Evolutionary conservation across 768 basidiomycete species (phyloP).

Genomic region (Auriculariales sp.): DNA sequence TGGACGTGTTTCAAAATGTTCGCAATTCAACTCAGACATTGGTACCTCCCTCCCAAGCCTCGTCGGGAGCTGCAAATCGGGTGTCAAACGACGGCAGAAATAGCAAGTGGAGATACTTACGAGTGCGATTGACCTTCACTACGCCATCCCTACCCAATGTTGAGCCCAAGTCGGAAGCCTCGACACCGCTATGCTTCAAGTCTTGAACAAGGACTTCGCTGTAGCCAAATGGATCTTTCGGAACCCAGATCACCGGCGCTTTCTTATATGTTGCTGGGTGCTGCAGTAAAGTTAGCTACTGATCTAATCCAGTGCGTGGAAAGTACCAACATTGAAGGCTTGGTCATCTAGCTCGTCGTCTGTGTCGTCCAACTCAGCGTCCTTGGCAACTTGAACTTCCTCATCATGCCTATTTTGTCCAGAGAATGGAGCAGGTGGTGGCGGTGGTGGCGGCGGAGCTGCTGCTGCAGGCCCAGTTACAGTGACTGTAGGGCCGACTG

Average conservation of each 20-base stretch:
- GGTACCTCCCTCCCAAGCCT: neutral
- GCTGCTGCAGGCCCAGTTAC: neutral
- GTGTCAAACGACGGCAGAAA: neutral
- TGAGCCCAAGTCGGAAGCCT: slow-evolving; percentile 18
- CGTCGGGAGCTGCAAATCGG: neutral
- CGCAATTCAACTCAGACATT: too few species aligned
- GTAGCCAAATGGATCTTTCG: slow-evolving; percentile 26
- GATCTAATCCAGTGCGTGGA: neutral
- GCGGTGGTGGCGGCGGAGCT: neutral
- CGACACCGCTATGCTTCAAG: slow-evolving; percentile 19
- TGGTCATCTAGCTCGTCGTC: neutral
- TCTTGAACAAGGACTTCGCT: slow-evolving; percentile 16
- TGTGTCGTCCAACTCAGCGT: slow-evolving; percentile 6
- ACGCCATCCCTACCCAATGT: slow-evolving; percentile 19
- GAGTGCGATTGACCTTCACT: slow-evolving; percentile 16
- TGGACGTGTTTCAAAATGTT: too few species aligned
- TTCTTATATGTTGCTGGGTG: slow-evolving; percentile 31
- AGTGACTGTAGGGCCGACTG: neutral
- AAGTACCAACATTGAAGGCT: neutral
- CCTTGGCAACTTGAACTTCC: slow-evolving; percentile 3
- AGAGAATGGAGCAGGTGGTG: neutral
- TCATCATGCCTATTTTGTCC: too few species aligned
- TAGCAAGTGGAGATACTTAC: neutral
- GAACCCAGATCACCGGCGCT: slow-evolving; percentile 29
- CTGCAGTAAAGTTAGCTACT: slow-evolving; percentile 10